Evolutionary conservation across 2,329 filamentous ascomycete genomes (phyloP), one percentile per base, ranked within the genome.

Genomic region (Diaporthe australafricana): DNA sequence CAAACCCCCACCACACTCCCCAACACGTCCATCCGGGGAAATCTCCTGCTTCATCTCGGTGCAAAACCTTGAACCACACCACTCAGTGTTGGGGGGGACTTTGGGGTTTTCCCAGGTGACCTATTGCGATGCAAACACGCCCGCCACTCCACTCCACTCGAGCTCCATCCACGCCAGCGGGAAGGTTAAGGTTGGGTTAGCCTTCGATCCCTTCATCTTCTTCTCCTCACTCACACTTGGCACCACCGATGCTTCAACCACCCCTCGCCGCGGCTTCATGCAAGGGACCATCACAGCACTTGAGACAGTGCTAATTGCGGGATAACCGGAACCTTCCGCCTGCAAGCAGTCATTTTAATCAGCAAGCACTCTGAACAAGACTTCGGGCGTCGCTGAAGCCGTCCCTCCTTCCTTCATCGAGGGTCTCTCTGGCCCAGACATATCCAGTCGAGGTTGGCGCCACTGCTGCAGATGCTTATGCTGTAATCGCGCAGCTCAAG

Each of bases 11-110:
- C 27, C 57, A 62, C 30, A 25, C 56, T 38, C 42, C 57, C 27
- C 25, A 8, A 35, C 38, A 40, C 6, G 6, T 16, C 57, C 35
- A 32, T 63, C 60, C 60, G 60, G 60, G 60, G 60, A 63, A 48
- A 48, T 48, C 42, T 48, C 60, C 60, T 63, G 42, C 60, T 63
- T 63, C 60, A 63, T 48, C 48, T 63, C 42, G 57, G 57, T 47
- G 40, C 40, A 63, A 35, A 47, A 38, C 57, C 40, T 63, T 47
- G 57, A 63, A 47, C 57, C 57, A 63, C 45, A 56, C 32, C 53
- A 56, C n/a, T 20, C 38, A 60, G 16, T 22, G 20, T 56, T 25
- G 40, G 56, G 25, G 25, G 17, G n/a, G n/a, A n/a, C 8, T 6
- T 27, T 20, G 45, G 12, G 17, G 9, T 62, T 62, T 45, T 40